Conservation (phyloP, 129 eudicot species). For the Flaveria robusta region DNA sequence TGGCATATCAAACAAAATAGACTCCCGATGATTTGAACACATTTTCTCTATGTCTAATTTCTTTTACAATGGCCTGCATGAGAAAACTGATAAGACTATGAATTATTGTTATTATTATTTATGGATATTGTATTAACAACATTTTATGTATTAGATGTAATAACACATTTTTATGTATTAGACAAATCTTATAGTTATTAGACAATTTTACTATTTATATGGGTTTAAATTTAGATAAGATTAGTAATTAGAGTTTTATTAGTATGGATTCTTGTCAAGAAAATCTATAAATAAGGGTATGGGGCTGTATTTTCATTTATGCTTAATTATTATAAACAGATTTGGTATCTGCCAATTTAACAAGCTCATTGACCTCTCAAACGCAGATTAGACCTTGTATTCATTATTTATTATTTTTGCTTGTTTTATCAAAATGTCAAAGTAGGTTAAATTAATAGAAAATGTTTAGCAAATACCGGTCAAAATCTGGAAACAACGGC, state of each 20-base stretch:
- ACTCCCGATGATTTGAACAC: not conserved
- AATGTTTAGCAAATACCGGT: conserved; percentile 52
- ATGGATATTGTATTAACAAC: not conserved
- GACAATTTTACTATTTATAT: not conserved
- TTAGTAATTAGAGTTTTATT: not conserved
- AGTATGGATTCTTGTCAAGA: not conserved
- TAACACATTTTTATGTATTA: not conserved
- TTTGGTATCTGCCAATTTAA: not conserved
- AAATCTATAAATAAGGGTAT: not conserved
- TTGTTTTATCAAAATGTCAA: not conserved
- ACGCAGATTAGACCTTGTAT: not conserved
- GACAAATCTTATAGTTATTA: not conserved
- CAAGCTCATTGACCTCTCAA: not conserved
- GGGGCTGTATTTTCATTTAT: not conserved
- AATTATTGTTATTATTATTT: not conserved
- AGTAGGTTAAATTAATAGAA: not conserved
- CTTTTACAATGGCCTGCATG: not conserved
- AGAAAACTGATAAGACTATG: not conserved
- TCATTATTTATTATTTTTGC: conserved; percentile 2
- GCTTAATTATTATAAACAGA: not conserved
- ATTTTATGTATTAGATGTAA: too few species aligned
- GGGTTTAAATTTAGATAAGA: not conserved
- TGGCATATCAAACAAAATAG: not conserved
- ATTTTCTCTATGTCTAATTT: not conserved
- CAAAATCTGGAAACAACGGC: conserved; percentile 85